Percentiles rank a stretch among this genome's conserved stretches.
Evolutionary conservation across 352 stramenopile genomes (phyloP).

Genomic region (Plasmopara muralis): DNA sequence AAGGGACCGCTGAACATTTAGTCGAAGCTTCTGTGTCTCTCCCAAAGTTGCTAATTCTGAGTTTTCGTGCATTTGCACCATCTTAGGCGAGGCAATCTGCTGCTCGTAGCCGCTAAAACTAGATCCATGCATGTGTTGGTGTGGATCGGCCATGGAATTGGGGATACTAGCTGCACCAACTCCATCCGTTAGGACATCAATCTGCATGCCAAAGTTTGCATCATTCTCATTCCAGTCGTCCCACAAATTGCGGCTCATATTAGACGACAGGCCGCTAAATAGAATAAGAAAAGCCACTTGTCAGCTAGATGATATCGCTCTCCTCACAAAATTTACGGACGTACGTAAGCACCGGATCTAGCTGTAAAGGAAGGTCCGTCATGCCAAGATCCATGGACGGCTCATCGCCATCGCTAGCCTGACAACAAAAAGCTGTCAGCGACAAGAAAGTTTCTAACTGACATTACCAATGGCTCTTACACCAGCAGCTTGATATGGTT

Average conservation of each 20-base stretch:
- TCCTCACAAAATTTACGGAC: constrained; percentile 1
- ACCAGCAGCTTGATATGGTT: constrained; percentile 62
- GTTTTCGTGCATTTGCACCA: constrained; percentile 4
- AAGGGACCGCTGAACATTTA: constrained; percentile 45
- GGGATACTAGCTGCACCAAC: constrained; percentile 23
- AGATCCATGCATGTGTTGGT: constrained; percentile 19
- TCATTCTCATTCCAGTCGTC: constrained; percentile 85
- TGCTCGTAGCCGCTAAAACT: constrained; percentile 15
- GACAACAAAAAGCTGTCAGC: constrained; percentile 1
- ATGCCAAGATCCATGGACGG: constrained; percentile 42
- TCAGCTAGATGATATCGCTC: neutral
- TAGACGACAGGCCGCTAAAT: constrained; percentile 68
- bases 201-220: constrained; percentile 55
- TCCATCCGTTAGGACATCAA: constrained; percentile 61
- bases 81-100: constrained; percentile 15
- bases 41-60: constrained; percentile 6
- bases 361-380: constrained; percentile 41
- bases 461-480: constrained; percentile 8
- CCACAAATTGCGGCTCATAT: constrained; percentile 79
- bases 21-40: constrained; percentile 24
- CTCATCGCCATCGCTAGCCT: constrained; percentile 25
- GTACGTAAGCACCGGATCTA: constrained; percentile 72
- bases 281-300: neutral
- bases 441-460: neutral
- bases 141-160: constrained; percentile 20